Percentiles rank a stretch among this genome's conserved stretches.
phyloP scores from a whole-genome alignment of 2,329 filamentous ascomycete genomes.

The Exophiala oligosperma region DNA sequence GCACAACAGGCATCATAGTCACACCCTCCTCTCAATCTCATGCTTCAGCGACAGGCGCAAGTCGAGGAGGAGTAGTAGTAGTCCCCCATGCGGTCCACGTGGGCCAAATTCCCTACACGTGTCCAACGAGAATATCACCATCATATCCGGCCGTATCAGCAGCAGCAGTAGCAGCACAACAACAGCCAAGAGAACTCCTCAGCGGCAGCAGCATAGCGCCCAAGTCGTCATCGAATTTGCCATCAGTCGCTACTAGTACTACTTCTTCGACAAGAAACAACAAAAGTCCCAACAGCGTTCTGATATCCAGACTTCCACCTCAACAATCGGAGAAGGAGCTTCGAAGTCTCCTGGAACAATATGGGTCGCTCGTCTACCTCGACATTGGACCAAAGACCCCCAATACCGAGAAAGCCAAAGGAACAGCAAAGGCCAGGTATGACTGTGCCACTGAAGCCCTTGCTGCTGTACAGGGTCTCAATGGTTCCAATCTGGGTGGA shows the following conservation, averaged over 20 bases:
- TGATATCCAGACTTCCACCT: conserved; percentile 23
- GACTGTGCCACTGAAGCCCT: conserved; percentile 16
- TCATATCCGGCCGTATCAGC: not conserved
- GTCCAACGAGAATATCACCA: not conserved
- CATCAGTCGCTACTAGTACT: not conserved
- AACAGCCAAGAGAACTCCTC: not conserved
- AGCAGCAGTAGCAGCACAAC: not conserved
- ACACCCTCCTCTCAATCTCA: not conserved
- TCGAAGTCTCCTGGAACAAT: conserved; percentile 16
- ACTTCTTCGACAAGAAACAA: conserved; percentile 7
- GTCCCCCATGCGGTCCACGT: not conserved
- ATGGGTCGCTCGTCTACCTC: conserved; percentile 20
- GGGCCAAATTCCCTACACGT: not conserved
- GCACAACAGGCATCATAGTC: not conserved
- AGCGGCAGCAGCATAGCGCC: not conserved
- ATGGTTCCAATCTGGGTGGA: conserved; percentile 8
- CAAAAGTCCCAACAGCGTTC: conserved; percentile 17
- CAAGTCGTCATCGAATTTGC: not conserved
- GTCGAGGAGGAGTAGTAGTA: not conserved
- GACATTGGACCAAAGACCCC: conserved; percentile 23
- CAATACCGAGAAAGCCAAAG: conserved; percentile 21
- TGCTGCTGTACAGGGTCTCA: conserved; percentile 17
- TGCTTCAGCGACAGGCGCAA: not conserved
- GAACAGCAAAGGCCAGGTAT: conserved; percentile 23
- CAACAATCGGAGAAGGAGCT: conserved; percentile 22